A percentile compares a stretch with the other conserved stretches of the same genome.
Conservation (phyloP, 768 basidiomycete genomes). For the Suillus discolor region DNA sequence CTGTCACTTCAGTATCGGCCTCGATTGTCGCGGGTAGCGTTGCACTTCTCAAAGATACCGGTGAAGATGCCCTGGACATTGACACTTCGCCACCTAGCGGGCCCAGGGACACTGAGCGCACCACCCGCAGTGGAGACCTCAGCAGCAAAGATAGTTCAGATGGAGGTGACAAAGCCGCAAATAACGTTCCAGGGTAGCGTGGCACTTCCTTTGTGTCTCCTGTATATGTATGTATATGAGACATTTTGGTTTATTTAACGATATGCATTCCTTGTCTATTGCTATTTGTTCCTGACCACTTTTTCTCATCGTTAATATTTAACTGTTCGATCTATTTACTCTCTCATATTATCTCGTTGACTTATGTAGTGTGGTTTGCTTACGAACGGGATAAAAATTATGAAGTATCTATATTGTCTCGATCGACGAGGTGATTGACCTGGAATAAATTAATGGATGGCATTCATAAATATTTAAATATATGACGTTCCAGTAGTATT, state of each 20-base stretch:
- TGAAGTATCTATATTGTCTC: not conserved
- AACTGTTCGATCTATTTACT: not conserved
- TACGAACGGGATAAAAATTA: not conserved
- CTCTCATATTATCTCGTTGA: not conserved
- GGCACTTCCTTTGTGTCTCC: not conserved
- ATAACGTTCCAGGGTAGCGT: conserved; percentile 1
- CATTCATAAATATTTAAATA: not conserved
- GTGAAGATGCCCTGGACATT: conserved; percentile 19
- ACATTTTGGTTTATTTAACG: conserved; percentile 2
- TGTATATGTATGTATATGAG: not conserved
- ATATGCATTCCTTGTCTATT: conserved; percentile 7
- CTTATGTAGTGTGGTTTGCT: not conserved
- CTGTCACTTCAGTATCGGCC: conserved; percentile 36
- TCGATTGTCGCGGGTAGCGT: conserved; percentile 33
- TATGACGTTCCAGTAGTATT: not conserved
- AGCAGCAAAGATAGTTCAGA: conserved; percentile 8
- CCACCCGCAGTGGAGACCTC: not conserved
- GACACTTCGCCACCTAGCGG: conserved; percentile 12
- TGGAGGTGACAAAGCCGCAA: not conserved
- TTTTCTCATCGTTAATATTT: conserved; percentile 1
- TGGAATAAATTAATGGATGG: not conserved
- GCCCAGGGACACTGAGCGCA: not conserved
- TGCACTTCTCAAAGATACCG: conserved; percentile 12
- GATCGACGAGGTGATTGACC: not conserved
- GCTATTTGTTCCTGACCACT: not conserved